A percentile compares a stretch with the other conserved stretches of the same genome.
Conservation (phyloP, 2,329 filamentous ascomycete species). For the Sphaerulina vaccinii region DNA sequence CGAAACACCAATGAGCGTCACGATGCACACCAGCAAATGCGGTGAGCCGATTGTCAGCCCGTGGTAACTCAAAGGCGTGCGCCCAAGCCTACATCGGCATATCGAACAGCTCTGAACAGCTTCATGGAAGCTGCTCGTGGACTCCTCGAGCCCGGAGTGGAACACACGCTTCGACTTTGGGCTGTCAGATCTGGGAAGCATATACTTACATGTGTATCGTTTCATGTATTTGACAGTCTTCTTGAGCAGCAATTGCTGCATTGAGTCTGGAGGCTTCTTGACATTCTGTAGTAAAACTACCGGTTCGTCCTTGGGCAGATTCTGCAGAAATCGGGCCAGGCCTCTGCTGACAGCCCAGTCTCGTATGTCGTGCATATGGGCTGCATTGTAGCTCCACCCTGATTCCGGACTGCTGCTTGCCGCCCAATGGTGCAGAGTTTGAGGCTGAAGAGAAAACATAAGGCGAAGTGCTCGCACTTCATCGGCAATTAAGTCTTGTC, state of each 20-base stretch:
- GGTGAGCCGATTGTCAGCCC: background rate
- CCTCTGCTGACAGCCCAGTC: background rate
- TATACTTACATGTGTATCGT: background rate
- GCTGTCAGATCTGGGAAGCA: background rate
- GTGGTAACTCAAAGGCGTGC: background rate
- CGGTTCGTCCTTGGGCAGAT: background rate
- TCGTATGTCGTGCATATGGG: slow-evolving; percentile 5
- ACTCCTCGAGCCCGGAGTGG: background rate
- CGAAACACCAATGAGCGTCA: no score
- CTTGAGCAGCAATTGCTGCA: background rate
- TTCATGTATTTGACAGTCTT: background rate
- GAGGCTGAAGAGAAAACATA: no score
- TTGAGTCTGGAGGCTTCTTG: background rate
- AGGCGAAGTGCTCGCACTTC: no score
- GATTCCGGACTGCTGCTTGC: background rate
- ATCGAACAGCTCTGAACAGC: background rate
- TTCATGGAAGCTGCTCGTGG: background rate
- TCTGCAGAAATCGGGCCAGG: background rate
- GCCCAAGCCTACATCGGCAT: no score
- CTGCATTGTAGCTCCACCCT: slow-evolving; percentile 1
- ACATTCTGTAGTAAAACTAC: background rate
- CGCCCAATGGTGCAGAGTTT: no score
- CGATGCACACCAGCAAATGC: no score
- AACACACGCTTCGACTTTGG: background rate
- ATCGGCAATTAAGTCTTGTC: no score